Conservation (phyloP, 2,329 filamentous ascomycete species). For the Fusarium pseudocircinatum region DNA sequence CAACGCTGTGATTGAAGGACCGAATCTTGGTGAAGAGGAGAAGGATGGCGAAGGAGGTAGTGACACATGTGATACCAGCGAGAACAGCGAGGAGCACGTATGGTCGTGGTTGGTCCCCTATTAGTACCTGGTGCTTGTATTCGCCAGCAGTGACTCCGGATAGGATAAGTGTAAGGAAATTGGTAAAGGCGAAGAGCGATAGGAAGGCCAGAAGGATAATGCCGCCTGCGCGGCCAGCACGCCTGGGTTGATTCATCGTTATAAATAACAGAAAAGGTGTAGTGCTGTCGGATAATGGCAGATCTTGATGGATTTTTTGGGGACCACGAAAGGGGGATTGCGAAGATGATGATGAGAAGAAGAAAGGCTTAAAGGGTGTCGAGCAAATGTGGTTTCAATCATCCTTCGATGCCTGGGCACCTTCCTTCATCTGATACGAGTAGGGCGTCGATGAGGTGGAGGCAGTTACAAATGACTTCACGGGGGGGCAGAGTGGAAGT, state of each 20-base stretch:
- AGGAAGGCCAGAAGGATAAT: conserved; percentile 26
- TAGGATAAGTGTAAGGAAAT: conserved; percentile 36
- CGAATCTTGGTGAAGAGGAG: conserved; percentile 9
- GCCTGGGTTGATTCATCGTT: conserved; percentile 7
- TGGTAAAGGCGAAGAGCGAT: conserved; percentile 32
- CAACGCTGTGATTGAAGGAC: neutral
- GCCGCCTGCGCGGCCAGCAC: conserved; percentile 5
- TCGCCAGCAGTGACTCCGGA: conserved; percentile 14
- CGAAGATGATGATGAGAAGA: conserved; percentile 2
- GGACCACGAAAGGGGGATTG: conserved; percentile 4
- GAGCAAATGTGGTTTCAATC: conserved; percentile 2
- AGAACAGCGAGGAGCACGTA: conserved; percentile 33
- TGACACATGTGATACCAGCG: conserved; percentile 21
- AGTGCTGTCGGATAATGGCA: neutral
- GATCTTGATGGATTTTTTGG: neutral
- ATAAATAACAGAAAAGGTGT: neutral
- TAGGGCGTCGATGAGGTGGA: neutral
- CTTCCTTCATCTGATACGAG: conserved; percentile 10
- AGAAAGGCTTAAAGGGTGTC: neutral
- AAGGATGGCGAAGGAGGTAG: conserved; percentile 21
- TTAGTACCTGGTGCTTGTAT: no score
- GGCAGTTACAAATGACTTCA: conserved; percentile 9
- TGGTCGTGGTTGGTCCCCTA: no score
- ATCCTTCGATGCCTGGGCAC: neutral
- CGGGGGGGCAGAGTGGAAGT: neutral